Conservation (phyloP, 371 early-diverging fungal species). For the Chytridium lagenaria region DNA sequence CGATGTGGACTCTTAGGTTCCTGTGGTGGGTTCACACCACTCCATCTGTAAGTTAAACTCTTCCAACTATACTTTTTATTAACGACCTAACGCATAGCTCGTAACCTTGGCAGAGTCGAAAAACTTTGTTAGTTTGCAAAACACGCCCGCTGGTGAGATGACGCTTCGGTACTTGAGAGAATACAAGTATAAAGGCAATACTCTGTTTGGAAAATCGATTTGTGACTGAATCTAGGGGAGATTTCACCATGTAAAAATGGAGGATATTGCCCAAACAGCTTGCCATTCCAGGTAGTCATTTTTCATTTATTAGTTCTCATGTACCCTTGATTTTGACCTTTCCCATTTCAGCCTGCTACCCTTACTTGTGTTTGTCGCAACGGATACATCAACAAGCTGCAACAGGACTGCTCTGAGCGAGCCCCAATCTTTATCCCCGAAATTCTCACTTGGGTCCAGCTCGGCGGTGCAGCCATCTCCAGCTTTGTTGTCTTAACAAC, state of each 20-base stretch:
- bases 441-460: neutral
- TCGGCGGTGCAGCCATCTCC: neutral
- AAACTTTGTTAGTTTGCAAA: slow-evolving; percentile 2
- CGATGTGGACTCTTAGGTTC: slow-evolving; percentile 20
- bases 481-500: neutral
- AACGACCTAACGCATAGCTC: neutral
- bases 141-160: neutral
- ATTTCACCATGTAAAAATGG: neutral
- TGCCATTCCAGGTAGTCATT: slow-evolving; percentile 5
- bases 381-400: neutral
- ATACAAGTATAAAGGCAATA: neutral
- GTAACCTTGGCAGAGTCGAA: neutral
- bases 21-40: slow-evolving; percentile 21
- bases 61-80: slow-evolving; percentile 1
- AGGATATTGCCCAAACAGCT: slow-evolving; percentile 5
- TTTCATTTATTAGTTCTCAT: neutral
- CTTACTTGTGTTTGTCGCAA: slow-evolving; percentile 1
- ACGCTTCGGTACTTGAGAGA: neutral
- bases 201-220: slow-evolving; percentile 4
- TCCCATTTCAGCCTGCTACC: neutral
- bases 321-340: neutral
- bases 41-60: neutral
- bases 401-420: slow-evolving; percentile 11
- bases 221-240: slow-evolving; percentile 14
- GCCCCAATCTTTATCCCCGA: slow-evolving; percentile 9